Base-by-base conservation (phyloP, 169 alveolate genomes). In the Plasmodium cynomolgi region DNA sequence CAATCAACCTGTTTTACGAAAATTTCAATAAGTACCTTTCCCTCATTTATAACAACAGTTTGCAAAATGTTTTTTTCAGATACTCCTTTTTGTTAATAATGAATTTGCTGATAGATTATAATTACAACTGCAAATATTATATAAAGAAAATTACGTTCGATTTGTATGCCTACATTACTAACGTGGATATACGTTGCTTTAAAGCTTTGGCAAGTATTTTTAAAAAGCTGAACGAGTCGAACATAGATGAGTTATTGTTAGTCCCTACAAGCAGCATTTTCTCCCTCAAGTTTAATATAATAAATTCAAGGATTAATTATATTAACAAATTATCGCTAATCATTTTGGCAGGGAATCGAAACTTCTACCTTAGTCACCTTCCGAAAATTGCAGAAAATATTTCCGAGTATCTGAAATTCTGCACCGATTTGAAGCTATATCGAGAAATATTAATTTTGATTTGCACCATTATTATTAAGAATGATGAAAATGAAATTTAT, bases 301-400 rank as follows among this genome's bases (percentile, higher is more conserved):
- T 91, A 17, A 91, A 82, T 71, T 91, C 95, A 5, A 41, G 95
- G 44, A 91, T 91, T 47, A 91, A 91, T 62, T 91, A 91, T 72
- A 91, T 91, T 31, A 91, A 91, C 58, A 91, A 91, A 82, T 82
- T 91, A 33, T 91, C 95, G 23, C 56, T 91, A 2, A 91, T 91
- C 4, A 82, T 91, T 29, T 72, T 91, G 20, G 79, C 95, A 0
- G 95, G 90, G 26, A 91, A 34, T 13, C 44, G 81, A 7, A 91
- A 91, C 34, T 91, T 81, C 23, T 91, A 91, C 75, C 77, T 91
- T 29, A 23, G 73, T 2, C 92, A 91, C 56, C n/a, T 91, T 11
- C 95, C 95, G 0, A 91, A 91, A 72, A 91, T 91, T 81, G 95
- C 95, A n/a, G 95, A 91, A 54, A 81, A 82, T 33, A 91, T 91